These are phyloP conservation scores for Rubia peregrina DNA, from an alignment of 305 asterid genomes.

Conservation along the genomic window DNA sequence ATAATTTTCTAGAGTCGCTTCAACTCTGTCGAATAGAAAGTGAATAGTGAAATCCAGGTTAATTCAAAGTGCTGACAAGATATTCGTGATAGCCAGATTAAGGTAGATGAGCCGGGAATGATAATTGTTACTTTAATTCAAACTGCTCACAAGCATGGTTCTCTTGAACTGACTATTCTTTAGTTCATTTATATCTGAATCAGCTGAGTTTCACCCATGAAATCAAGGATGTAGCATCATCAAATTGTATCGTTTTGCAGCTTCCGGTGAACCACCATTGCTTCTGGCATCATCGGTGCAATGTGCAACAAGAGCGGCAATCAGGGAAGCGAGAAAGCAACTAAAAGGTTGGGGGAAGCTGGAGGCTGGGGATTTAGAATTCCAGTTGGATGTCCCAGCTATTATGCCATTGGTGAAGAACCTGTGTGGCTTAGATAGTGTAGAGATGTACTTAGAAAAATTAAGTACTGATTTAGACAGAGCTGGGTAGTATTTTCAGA, in stretches of 20 bases:
- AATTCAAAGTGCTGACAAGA: background rate
- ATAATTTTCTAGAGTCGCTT: background rate
- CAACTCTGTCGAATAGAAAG: background rate
- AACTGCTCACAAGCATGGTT: background rate
- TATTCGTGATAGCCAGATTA: background rate
- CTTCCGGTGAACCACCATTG: conserved; percentile 77
- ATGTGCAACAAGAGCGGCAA: conserved; percentile 73
- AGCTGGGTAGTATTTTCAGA: background rate
- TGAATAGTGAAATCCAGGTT: background rate
- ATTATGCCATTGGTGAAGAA: conserved; percentile 59
- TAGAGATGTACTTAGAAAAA: conserved; percentile 39
- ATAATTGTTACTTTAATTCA: no score
- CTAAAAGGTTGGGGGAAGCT: conserved; percentile 39
- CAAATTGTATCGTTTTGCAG: conserved; percentile 23
- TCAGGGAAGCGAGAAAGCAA: conserved; percentile 59
- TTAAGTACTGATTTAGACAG: conserved; percentile 13
- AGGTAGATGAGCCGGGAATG: background rate
- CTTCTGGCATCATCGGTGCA: conserved; percentile 68
- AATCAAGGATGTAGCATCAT: background rate
- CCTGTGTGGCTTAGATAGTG: conserved; percentile 49
- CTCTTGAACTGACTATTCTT: background rate
- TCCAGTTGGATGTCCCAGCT: conserved; percentile 61
- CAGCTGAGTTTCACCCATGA: background rate
- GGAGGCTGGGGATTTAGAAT: conserved; percentile 33
- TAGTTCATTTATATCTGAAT: background rate